Percentiles rank a stretch among this genome's conserved stretches.
Conservation (phyloP, 2,329 filamentous ascomycete genomes). For the Paraphoma chrysanthemicola region DNA sequence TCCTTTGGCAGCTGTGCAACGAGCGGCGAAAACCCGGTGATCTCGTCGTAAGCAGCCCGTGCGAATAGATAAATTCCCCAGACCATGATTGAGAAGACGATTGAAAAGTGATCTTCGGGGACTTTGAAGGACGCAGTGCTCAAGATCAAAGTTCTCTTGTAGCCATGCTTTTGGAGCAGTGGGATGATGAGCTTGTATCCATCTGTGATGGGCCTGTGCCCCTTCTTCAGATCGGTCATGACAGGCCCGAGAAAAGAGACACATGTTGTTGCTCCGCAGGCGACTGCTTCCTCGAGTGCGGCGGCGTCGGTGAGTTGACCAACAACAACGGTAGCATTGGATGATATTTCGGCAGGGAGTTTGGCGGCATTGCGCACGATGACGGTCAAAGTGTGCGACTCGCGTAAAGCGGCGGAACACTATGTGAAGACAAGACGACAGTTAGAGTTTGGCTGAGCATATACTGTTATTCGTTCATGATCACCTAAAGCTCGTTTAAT, state of each 20-base stretch:
- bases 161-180: constrained; percentile 10
- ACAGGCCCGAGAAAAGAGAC: constrained; percentile 8
- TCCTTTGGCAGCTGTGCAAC: not conserved
- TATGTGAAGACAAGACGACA: no score
- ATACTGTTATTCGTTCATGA: no score
- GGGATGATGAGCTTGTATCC: constrained; percentile 11
- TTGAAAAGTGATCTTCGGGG: constrained; percentile 7
- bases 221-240: not conserved
- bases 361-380: constrained; percentile 18
- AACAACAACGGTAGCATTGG: constrained; percentile 5
- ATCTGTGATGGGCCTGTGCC: constrained; percentile 8
- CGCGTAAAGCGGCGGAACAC: constrained; percentile 11
- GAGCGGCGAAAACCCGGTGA: constrained; percentile 7
- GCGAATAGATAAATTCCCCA: constrained; percentile 9
- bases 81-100: constrained; percentile 5
- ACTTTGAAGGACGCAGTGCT: constrained; percentile 13
- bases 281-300: constrained; percentile 8
- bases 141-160: constrained; percentile 7
- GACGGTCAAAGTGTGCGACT: constrained; percentile 13
- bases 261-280: constrained; percentile 10
- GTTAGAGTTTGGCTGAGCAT: no score
- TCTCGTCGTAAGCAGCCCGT: constrained; percentile 10
- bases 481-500: no score
- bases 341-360: constrained; percentile 11
- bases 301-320: constrained; percentile 5